These are phyloP conservation scores for Aethionema arabicum DNA, from an alignment of 345 rosid species.

Conservation along the genomic window DNA sequence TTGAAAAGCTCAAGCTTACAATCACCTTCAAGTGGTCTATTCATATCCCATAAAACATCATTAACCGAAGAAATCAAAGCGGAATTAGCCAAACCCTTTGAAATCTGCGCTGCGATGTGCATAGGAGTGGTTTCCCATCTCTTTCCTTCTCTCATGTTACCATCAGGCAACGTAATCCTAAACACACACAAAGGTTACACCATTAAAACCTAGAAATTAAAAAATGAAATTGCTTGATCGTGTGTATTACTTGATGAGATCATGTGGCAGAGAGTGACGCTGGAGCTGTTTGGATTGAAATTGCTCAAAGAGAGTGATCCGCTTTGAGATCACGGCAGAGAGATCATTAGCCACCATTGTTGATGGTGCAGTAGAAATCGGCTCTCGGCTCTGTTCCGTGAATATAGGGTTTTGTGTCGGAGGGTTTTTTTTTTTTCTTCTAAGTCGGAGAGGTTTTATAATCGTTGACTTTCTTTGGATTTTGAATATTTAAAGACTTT, in stretches of 20 bases:
- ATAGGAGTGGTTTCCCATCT: constrained; percentile 63
- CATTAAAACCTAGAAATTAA: too few species aligned
- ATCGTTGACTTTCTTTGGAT: too few species aligned
- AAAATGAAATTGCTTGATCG: background rate
- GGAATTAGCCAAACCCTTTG: constrained; percentile 55
- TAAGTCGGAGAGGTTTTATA: too few species aligned
- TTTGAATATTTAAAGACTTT: too few species aligned
- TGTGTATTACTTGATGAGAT: constrained; percentile 46
- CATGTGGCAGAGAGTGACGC: constrained; percentile 52
- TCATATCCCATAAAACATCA: constrained; percentile 77
- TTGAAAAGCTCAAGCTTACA: constrained; percentile 59
- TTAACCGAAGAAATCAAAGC: constrained; percentile 73
- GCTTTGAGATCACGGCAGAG: constrained; percentile 43
- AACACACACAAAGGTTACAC: background rate
- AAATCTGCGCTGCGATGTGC: constrained; percentile 54
- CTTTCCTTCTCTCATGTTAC: constrained; percentile 68
- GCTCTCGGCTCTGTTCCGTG: too few species aligned
- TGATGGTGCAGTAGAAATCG: too few species aligned
- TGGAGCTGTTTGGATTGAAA: constrained; percentile 51
- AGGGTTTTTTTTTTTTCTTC: too few species aligned
- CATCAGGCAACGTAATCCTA: constrained; percentile 58
- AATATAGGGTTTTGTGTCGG: too few species aligned
- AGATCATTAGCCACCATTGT: constrained; percentile 30
- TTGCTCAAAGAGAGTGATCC: constrained; percentile 55
- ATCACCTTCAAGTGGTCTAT: constrained; percentile 63